Percentiles rank a stretch among this genome's conserved stretches.
Conservation (phyloP, 129 eudicot genomes). For the Silybum marianum region DNA sequence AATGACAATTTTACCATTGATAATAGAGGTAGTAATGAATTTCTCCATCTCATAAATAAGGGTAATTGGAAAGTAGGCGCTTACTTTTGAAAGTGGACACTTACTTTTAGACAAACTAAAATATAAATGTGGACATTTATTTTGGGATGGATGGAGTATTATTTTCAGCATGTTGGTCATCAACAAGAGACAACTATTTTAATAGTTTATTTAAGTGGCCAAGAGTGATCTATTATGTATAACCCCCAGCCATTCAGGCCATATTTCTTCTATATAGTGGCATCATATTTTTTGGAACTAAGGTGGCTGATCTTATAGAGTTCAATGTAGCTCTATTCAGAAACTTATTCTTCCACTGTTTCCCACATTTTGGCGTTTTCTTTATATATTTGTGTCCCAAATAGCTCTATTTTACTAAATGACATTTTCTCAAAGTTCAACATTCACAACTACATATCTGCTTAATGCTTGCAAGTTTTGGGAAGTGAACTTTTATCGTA, state of each 20-base stretch:
- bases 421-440: conserved; percentile 7
- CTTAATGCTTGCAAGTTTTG: background rate
- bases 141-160: background rate
- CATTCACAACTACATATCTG: background rate
- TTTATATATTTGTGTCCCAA: conserved; percentile 3
- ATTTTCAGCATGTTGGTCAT: background rate
- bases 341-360: background rate
- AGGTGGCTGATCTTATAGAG: background rate
- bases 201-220: background rate
- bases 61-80: background rate
- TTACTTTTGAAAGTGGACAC: background rate
- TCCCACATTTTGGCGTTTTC: background rate
- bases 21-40: background rate
- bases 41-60: background rate
- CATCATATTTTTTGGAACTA: background rate
- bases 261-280: background rate
- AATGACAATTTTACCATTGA: background rate
- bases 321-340: background rate
- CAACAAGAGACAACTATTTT: background rate
- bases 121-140: too few species aligned
- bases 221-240: background rate
- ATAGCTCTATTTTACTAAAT: conserved; percentile 7
- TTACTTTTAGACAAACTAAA: too few species aligned
- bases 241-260: background rate
- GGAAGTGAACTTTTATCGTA: background rate